These are phyloP conservation scores for Paralagenidium karlingii DNA, from an alignment of 352 stramenopile species.

Conservation along the genomic window DNA sequence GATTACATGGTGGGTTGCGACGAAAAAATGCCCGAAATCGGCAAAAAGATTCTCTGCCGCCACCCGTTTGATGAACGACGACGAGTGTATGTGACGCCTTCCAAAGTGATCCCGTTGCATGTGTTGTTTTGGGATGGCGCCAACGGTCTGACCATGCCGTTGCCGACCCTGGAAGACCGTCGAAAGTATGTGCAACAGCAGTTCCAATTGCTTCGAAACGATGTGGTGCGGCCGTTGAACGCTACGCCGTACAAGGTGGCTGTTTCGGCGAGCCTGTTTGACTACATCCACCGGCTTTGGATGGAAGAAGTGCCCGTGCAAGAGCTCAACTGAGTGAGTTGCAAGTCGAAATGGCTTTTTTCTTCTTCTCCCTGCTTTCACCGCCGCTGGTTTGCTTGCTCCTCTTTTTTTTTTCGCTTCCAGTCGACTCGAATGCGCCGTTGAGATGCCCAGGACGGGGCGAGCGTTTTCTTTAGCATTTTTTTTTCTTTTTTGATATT, in stretches of 20 bases:
- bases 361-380: background rate
- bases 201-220: constrained; percentile 87
- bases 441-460: background rate
- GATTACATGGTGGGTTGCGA: constrained; percentile 85
- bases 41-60: constrained; percentile 86
- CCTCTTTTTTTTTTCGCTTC: background rate
- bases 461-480: constrained; percentile 5
- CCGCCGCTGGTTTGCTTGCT: background rate
- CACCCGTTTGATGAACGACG: constrained; percentile 95
- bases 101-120: constrained; percentile 83
- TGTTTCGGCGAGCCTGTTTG: constrained; percentile 72
- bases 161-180: constrained; percentile 68
- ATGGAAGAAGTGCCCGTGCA: constrained; percentile 82
- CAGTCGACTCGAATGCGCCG: constrained; percentile 2
- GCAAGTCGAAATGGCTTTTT: too few species aligned
- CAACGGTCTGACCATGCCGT: constrained; percentile 43
- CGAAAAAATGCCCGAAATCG: constrained; percentile 67
- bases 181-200: constrained; percentile 84
- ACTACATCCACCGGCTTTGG: constrained; percentile 97
- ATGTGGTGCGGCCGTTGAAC: constrained; percentile 93
- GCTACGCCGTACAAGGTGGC: constrained; percentile 93
- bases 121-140: constrained; percentile 84
- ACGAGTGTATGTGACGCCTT: constrained; percentile 89
- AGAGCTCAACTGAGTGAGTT: constrained; percentile 55
- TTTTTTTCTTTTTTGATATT: constrained; percentile 5